A percentile compares a stretch with the other conserved stretches of the same genome.
Conservation (phyloP, 2,329 filamentous ascomycete genomes). For the Zasmidium citrigriseum region DNA sequence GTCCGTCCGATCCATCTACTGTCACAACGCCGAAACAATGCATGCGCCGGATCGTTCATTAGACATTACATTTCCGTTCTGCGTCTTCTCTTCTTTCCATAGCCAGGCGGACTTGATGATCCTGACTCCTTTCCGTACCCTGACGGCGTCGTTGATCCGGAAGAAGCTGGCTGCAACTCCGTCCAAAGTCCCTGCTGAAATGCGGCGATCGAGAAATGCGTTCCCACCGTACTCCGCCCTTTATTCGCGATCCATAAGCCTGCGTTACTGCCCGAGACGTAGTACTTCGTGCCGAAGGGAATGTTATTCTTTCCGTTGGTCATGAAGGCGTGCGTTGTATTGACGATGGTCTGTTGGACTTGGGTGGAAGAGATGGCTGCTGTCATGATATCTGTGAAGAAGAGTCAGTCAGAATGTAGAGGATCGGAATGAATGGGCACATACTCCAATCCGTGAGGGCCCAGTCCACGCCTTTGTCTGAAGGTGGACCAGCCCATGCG, state of each 20-base stretch:
- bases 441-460: slow-evolving; percentile 29
- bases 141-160: too few species aligned
- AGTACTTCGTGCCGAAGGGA: slow-evolving; percentile 32
- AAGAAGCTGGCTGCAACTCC: neutral
- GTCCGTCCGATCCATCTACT: too few species aligned
- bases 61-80: too few species aligned
- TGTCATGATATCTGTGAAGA: slow-evolving; percentile 24
- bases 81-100: too few species aligned
- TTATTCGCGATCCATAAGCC: slow-evolving; percentile 28
- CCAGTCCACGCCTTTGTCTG: slow-evolving; percentile 26
- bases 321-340: slow-evolving; percentile 27
- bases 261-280: slow-evolving; percentile 19
- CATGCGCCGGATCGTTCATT: too few species aligned
- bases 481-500: slow-evolving; percentile 23
- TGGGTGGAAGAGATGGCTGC: slow-evolving; percentile 21
- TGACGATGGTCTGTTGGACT: slow-evolving; percentile 22
- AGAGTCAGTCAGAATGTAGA: neutral
- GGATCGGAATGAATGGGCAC: neutral
- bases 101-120: neutral
- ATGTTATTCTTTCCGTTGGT: slow-evolving; percentile 26
- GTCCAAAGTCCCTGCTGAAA: slow-evolving; percentile 25
- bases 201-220: slow-evolving; percentile 26
- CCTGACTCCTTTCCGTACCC: too few species aligned
- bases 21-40: too few species aligned
- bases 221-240: slow-evolving; percentile 27